Evolutionary conservation across 345 rosid genomes (phyloP), one percentile per base, ranked within the genome.

Genomic region (Angophora floribunda): DNA sequence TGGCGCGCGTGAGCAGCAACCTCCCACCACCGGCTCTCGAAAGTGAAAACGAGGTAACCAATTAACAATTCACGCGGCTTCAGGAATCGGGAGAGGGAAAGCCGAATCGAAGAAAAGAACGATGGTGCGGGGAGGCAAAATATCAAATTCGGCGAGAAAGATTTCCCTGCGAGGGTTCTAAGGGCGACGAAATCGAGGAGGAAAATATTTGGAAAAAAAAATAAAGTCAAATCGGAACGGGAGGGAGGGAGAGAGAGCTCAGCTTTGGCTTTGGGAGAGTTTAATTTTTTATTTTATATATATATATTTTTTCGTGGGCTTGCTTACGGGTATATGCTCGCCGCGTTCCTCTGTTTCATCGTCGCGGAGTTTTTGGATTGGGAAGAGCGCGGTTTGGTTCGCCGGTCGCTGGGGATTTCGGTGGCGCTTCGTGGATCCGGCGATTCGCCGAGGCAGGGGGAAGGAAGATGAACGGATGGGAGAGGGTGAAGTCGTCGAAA

Each of bases 391-490:
- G 61, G 12, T 55, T 55, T 36, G 80, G 36, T 75, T 36, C 26
- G 47, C 14, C 75, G 41, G 75, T 32, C 36, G 75, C 36, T n/a
- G 30, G 88, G 88, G 70, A 61, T 61, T 75, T 70, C 52, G 78
- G 53, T 19, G 51, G 12, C n/a, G 82, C 61, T 85, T 63, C 85
- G 55, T 28, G 88, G 32, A 63, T 85, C 85, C 52, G 41, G 87
- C 65, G 87, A 82, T 88, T 70, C 59, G 53, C 91, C 88, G 87
- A 57, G 63, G 88, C 16, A 26, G 88, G 85, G 87, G 65, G 87
- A 84, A 86, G 57, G 87, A 96, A 93, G 94, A 95, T 92, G 91
- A 94, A 89, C 85, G 96, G 95, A 90, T 93, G 93, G 96, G 94
- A 93, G 80, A 90, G 93, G 92, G 90, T 92, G 91, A 91, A 96